A percentile compares a stretch with the other conserved stretches of the same genome.
These are phyloP conservation scores for Aureobasidium sp. DNA, from an alignment of 2,329 filamentous ascomycete genomes.

Conservation along the genomic window DNA sequence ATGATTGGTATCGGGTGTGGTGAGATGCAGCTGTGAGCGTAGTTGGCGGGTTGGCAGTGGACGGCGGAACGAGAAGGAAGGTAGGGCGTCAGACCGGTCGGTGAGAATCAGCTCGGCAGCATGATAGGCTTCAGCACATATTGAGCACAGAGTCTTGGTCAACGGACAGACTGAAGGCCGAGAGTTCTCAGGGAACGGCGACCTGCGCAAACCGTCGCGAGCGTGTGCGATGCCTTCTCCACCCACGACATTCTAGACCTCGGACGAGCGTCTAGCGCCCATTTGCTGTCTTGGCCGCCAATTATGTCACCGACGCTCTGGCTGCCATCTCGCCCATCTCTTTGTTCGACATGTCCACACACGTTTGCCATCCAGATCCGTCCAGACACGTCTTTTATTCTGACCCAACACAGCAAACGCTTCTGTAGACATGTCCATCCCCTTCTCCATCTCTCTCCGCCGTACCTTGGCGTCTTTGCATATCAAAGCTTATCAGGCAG, in stretches of 20 bases:
- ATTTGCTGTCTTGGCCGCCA: neutral
- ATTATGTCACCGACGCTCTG: neutral
- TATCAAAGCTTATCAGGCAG: constrained; percentile 9
- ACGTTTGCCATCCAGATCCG: neutral
- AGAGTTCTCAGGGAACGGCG: constrained; percentile 11
- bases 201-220: constrained; percentile 14
- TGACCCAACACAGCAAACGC: no score
- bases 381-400: no score
- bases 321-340: neutral
- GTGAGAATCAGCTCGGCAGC: neutral
- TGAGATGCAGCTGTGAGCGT: neutral
- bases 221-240: constrained; percentile 14
- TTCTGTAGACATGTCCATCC: neutral
- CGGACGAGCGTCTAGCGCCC: constrained; percentile 7
- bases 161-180: constrained; percentile 3
- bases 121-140: constrained; percentile 3
- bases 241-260: constrained; percentile 8
- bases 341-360: neutral
- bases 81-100: neutral
- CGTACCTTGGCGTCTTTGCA: neutral
- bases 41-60: neutral
- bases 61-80: neutral
- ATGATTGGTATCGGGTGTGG: neutral
- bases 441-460: constrained; percentile 3
- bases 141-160: constrained; percentile 1